Evolutionary conservation across 305 asterid species (phyloP).

Genomic region (Rubia tinctorum): DNA sequence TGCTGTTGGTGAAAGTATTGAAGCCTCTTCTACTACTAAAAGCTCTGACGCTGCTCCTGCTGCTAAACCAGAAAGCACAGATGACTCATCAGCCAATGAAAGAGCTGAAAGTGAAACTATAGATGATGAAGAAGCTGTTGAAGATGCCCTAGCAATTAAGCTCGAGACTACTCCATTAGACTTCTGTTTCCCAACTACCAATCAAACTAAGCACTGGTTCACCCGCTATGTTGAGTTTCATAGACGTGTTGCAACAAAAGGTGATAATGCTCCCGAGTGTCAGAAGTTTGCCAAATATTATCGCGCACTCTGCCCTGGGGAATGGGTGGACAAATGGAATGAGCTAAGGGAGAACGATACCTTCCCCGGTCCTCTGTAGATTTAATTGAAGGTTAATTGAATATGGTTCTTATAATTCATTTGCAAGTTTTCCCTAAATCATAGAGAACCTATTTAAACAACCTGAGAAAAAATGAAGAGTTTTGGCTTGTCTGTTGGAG

Average conservation of each 20-base stretch:
- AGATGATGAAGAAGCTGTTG: slow-evolving; percentile 49
- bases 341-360: slow-evolving; percentile 54
- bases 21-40: slow-evolving; percentile 33
- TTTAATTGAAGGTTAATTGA: background rate
- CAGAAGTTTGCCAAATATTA: slow-evolving; percentile 36
- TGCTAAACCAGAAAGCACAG: slow-evolving; percentile 34
- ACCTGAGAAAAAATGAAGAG: slow-evolving; percentile 18
- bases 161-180: slow-evolving; percentile 98
- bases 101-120: slow-evolving; percentile 55
- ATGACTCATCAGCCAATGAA: slow-evolving; percentile 29
- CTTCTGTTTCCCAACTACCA: slow-evolving; percentile 95
- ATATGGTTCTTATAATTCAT: slow-evolving; percentile 5
- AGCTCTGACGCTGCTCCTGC: too few species aligned
- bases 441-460: slow-evolving; percentile 11
- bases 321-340: slow-evolving; percentile 49
- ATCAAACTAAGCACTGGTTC: slow-evolving; percentile 96
- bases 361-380: slow-evolving; percentile 49
- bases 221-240: slow-evolving; percentile 92
- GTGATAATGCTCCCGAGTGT: slow-evolving; percentile 35
- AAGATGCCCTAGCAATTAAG: slow-evolving; percentile 74
- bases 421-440: slow-evolving; percentile 5
- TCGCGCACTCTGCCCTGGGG: slow-evolving; percentile 37
- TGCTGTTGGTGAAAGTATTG: slow-evolving; percentile 36
- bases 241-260: slow-evolving; percentile 51
- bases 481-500: slow-evolving; percentile 13